Base-by-base conservation (phyloP, 2,329 filamentous ascomycete species). In the Fusarium sp. region DNA sequence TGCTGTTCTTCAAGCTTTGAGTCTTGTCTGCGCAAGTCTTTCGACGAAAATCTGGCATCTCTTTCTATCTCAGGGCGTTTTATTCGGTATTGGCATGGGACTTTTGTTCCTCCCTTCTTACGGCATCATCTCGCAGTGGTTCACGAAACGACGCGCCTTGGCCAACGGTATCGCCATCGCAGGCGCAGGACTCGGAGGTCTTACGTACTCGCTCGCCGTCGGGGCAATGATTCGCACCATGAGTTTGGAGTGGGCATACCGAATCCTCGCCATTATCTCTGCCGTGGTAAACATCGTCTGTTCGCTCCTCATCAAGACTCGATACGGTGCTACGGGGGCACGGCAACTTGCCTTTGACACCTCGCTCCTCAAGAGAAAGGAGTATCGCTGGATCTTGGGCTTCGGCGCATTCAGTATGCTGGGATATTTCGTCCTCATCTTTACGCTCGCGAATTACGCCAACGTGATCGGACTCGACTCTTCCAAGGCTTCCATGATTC, bases 341-440 rank as follows among this genome's bases (percentile, higher is more conserved):
- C 46, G 50, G 2, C 64, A 58, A 13, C 36, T 62, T 0, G 65
- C 67, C 9, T 71, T 75, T 40, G 64, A 73, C 14, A 51, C 54
- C 0, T 29, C 16, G 0, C 57, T 74, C 2, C 34, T 76, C 0
- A 81, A 79, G 44, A 81, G 83, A 1, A 77, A 81, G 0, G 85
- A 90, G 68, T 88, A 89, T 64, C 64, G 87, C 4, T 80, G 89
- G 0, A 79, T 90, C n/a, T 79, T 89, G 20, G 79, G 75, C 4
- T 91, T 86, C 79, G 88, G 86, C 0, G 82, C 87, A 62, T 81
- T 90, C 66, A 87, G 83, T 55, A 87, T 90, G 83, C 79, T 91
- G 6, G 89, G 87, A 6, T 91, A 91, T 68, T 85, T 90, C 18
- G 85, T 89, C 0, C 77, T 91, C 2, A 80, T 91, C 2, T 91